These are phyloP conservation scores for Ustilago curta DNA, from an alignment of 1,284 basidiomycete genomes.

Conservation along the genomic window DNA sequence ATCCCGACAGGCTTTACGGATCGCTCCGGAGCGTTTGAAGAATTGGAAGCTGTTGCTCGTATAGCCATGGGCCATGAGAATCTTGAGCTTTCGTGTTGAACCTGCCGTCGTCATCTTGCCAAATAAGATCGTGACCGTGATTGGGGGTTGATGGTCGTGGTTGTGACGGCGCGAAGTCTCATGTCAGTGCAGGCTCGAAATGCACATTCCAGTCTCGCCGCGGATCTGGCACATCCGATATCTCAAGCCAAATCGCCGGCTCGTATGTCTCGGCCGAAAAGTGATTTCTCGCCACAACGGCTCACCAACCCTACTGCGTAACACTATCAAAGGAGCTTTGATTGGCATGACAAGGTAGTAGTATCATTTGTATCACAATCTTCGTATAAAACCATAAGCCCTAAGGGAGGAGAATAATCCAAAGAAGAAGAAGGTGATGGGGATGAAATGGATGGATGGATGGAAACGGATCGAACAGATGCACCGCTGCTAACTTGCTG, in stretches of 20 bases:
- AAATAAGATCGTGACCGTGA: not conserved
- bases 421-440: constrained; percentile 2
- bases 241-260: too few relatives aligned
- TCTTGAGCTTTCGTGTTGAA: constrained; percentile 49
- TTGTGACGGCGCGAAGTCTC: not conserved
- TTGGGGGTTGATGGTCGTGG: not conserved
- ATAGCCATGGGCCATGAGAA: constrained; percentile 67
- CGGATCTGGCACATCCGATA: too few relatives aligned
- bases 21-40: constrained; percentile 55
- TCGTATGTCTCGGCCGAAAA: too few relatives aligned
- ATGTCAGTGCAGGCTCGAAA: too few relatives aligned
- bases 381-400: constrained; percentile 1
- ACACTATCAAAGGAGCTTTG: not conserved
- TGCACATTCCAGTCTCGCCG: too few relatives aligned
- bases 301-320: not conserved
- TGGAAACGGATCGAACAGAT: not conserved
- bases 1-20: constrained; percentile 64
- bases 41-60: constrained; percentile 64
- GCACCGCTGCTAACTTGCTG: not conserved
- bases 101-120: constrained; percentile 27
- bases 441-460: not conserved
- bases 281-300: too few relatives aligned
- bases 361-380: not conserved
- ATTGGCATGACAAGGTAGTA: not conserved
- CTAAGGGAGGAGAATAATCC: constrained; percentile 1